Base-by-base conservation (phyloP, 768 basidiomycete genomes). In the Kwoniella mangroviensis region DNA sequence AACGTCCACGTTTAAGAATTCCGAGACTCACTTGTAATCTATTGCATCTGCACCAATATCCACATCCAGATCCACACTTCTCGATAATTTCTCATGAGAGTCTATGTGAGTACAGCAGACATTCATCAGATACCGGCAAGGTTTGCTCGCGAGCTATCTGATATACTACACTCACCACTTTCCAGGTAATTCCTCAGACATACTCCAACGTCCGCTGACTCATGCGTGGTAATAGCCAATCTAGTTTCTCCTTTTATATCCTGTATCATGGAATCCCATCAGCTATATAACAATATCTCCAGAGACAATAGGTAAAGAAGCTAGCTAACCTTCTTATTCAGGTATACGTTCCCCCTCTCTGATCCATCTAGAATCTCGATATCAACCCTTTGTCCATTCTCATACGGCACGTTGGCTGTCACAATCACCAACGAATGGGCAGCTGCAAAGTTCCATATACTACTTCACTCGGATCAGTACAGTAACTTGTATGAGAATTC, bases 1-100 rank as follows among this genome's bases (percentile, higher is more conserved):
- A 4, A 34, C 9, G 9, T 34, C 34, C 34, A 34, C 12, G 12
- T 40, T 13, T 40, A 40, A 41, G 17, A 12, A 4, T 52, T 15
- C 24, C 4, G 49, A 49, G 19, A 85, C 91, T 73, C 79, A 96
- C 94, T 99, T 98, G 87, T 98, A 98, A 84, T 99, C 97, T 45
- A 98, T 91, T 1, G 97, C 97, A 78, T 98, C 96, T 13, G 96
- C 95, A 42, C 97, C 97, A 82, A 99, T 95, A 79, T 99, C 97
- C 45, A 98, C 88, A 79, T 99, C 97, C 68, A 98, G 85, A 85
- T 99, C 96, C 70, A 99, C 84, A 51, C 91, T 88, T 17, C 93
- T 88, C 17, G 49, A 49, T n/a, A 62, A 40, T 49, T 72, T 73
- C 40, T 51, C 45, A 57, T 56, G 43, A 13, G 53, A 67, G 53